Percentiles rank a stretch among this genome's conserved stretches.
Conservation (phyloP, 768 basidiomycete species). For the Hypholoma sublateritium region DNA sequence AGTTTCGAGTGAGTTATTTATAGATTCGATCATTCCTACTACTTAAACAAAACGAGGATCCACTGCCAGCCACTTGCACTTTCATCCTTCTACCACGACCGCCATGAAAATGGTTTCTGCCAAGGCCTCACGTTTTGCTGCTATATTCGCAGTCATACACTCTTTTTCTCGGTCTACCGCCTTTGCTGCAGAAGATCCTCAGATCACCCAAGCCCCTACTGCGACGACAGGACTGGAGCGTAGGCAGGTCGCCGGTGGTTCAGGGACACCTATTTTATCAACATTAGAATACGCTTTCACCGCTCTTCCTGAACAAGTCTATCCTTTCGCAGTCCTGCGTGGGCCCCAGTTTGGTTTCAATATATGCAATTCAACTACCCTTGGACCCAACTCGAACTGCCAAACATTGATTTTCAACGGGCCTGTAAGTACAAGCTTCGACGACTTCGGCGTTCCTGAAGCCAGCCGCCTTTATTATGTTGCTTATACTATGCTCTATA, state of each 20-base stretch:
- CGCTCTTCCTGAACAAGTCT: conserved; percentile 17
- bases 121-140: conserved; percentile 3
- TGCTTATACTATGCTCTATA: neutral
- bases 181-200: conserved; percentile 12
- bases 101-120: no score
- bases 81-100: no score
- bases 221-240: conserved; percentile 9
- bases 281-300: conserved; percentile 16
- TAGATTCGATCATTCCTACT: no score
- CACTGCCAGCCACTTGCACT: no score
- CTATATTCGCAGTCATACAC: conserved; percentile 11
- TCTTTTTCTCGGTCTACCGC: conserved; percentile 8
- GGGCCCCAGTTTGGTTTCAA: conserved; percentile 64
- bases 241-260: conserved; percentile 14
- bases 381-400: conserved; percentile 54
- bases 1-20: no score
- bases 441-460: no score
- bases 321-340: conserved; percentile 24
- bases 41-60: no score
- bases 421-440: conserved; percentile 32
- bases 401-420: conserved; percentile 63
- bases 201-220: conserved; percentile 10
- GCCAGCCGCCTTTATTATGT: neutral
- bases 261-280: conserved; percentile 18
- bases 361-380: conserved; percentile 66